phyloP scores from a whole-genome alignment of 495 filamentous ascomycete species.

The Peziza echinospora region DNA sequence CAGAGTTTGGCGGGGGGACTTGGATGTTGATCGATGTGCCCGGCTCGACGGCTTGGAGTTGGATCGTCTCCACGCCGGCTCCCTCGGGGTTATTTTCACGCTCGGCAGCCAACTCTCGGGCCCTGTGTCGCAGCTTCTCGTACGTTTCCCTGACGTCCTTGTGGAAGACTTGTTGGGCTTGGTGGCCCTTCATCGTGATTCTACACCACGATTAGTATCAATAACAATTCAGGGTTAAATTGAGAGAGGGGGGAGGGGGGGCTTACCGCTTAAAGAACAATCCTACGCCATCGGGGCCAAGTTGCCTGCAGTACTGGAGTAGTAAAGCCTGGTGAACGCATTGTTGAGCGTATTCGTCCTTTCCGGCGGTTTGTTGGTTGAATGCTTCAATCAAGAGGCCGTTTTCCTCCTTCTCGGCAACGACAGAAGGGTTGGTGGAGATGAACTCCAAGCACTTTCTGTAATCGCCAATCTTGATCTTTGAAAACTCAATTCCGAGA shows the following conservation, averaged over 20 bases:
- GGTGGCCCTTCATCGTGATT: conserved; percentile 75
- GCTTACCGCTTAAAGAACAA: conserved; percentile 74
- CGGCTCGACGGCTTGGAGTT: conserved; percentile 87
- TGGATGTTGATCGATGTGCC: conserved; percentile 80
- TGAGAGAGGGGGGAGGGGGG: neutral
- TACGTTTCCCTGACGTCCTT: conserved; percentile 86
- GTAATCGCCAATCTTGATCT: conserved; percentile 60
- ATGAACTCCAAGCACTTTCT: conserved; percentile 52
- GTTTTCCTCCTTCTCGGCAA: conserved; percentile 76
- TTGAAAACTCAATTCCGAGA: conserved; percentile 54
- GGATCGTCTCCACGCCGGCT: conserved; percentile 81
- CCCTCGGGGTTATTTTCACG: conserved; percentile 31
- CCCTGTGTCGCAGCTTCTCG: conserved; percentile 50
- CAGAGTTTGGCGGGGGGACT: conserved; percentile 43
- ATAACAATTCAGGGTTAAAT: too few species aligned
- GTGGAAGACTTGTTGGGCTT: conserved; percentile 74
- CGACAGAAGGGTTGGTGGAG: conserved; percentile 45
- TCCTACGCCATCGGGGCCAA: conserved; percentile 70
- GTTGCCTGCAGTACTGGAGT: conserved; percentile 77
- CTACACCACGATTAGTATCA: conserved; percentile 28
- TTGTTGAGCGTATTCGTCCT: conserved; percentile 55
- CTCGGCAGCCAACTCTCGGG: conserved; percentile 53
- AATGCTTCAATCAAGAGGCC: conserved; percentile 80
- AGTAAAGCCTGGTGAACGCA: conserved; percentile 88
- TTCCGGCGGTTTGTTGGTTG: conserved; percentile 53